These are phyloP conservation scores for Neoboletus brunneissimus DNA, from an alignment of 768 basidiomycete species.

Conservation along the genomic window DNA sequence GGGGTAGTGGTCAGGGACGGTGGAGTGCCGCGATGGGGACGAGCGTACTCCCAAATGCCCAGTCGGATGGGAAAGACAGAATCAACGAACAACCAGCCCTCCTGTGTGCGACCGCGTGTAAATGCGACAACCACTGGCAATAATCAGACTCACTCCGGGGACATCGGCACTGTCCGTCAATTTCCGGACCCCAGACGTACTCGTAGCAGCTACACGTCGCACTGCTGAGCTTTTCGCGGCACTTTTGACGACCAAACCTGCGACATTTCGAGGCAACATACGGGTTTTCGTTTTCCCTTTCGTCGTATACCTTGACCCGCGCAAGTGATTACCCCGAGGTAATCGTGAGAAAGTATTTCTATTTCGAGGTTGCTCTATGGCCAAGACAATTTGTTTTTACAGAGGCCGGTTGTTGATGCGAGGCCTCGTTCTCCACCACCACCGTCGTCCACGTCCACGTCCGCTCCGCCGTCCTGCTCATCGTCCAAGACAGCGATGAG, in stretches of 20 bases:
- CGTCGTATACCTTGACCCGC: no score
- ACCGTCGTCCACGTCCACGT: conserved; percentile 17
- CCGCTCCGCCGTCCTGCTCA: conserved; percentile 18
- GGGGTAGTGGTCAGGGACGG: conserved; percentile 3
- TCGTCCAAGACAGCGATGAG: conserved; percentile 26
- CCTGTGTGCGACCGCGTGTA: conserved; percentile 25
- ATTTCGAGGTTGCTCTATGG: conserved; percentile 2
- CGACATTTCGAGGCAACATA: conserved; percentile 21
- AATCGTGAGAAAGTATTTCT: conserved; percentile 15
- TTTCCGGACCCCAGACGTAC: background rate
- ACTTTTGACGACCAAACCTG: background rate
- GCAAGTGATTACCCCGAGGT: background rate
- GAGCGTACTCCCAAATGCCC: conserved; percentile 68
- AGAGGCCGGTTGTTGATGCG: conserved; percentile 6
- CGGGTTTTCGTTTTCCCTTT: background rate
- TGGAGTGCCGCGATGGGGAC: background rate
- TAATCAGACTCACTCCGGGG: conserved; percentile 18
- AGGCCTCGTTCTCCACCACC: conserved; percentile 24
- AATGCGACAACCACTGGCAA: conserved; percentile 6
- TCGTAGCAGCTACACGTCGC: background rate
- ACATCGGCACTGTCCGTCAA: conserved; percentile 6
- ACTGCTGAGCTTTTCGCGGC: background rate
- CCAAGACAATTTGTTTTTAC: conserved; percentile 25
- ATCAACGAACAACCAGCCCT: conserved; percentile 70
- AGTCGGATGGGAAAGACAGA: conserved; percentile 76